These are phyloP conservation scores for Myriosclerotinia curreyana DNA, from an alignment of 2,329 filamentous ascomycete species.

Conservation along the genomic window DNA sequence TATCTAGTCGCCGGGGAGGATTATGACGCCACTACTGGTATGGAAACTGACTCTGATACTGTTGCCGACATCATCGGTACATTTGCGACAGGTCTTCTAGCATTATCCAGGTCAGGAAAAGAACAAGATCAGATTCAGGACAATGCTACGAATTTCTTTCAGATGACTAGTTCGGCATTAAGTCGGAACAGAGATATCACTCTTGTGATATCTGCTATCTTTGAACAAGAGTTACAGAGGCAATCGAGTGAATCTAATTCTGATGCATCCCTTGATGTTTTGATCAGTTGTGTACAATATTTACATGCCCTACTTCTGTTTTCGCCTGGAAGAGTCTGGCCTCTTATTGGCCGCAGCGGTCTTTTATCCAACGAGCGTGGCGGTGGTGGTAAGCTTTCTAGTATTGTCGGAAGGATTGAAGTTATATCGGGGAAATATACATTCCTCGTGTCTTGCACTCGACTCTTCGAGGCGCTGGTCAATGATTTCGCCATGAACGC, in stretches of 20 bases:
- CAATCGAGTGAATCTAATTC: conserved; percentile 42
- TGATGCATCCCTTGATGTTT: conserved; percentile 56
- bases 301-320: conserved; percentile 66
- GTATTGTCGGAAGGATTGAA: conserved; percentile 79
- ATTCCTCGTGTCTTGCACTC: conserved; percentile 70
- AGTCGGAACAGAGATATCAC: conserved; percentile 68
- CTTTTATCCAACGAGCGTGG: conserved; percentile 74
- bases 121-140: conserved; percentile 44
- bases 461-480: conserved; percentile 71
- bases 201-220: conserved; percentile 76
- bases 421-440: conserved; percentile 72
- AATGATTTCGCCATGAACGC: conserved; percentile 70
- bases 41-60: conserved; percentile 54
- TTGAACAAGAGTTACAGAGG: conserved; percentile 63
- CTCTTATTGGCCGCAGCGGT: conserved; percentile 77
- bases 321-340: conserved; percentile 86
- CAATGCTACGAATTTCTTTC: conserved; percentile 45
- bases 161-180: conserved; percentile 56
- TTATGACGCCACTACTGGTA: conserved; percentile 45
- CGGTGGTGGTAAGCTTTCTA: conserved; percentile 67
- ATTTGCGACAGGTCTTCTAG: conserved; percentile 66
- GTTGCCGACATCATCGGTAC: conserved; percentile 72
- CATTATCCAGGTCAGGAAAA: conserved; percentile 26
- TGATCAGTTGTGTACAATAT: conserved; percentile 74
- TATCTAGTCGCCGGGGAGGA: conserved; percentile 55